phyloP scores from a whole-genome alignment of 2,329 filamentous ascomycete species.

The Aureobasidium sp. region DNA sequence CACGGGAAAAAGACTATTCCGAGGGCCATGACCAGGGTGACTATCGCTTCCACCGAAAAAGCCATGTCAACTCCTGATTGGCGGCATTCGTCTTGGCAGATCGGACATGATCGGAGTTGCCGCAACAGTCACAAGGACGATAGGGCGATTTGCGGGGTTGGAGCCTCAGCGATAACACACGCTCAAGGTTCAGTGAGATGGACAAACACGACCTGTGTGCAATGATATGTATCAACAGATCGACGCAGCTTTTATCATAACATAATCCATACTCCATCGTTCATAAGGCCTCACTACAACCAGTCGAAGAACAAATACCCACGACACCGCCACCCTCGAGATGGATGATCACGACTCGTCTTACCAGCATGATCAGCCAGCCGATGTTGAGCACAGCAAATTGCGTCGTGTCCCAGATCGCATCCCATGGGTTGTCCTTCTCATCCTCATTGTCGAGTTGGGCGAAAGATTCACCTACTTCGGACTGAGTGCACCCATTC shows the following conservation, averaged over 20 bases:
- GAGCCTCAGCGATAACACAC: neutral
- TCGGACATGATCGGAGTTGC: neutral
- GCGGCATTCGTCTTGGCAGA: neutral
- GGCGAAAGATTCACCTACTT: conserved; percentile 32
- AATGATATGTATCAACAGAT: neutral
- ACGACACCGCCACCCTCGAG: neutral
- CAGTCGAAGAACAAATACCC: neutral
- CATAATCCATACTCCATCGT: neutral
- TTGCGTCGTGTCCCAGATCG: neutral
- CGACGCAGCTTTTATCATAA: neutral
- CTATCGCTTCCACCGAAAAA: too few relatives aligned
- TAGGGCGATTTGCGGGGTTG: neutral
- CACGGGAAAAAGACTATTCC: too few relatives aligned
- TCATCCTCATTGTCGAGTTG: conserved; percentile 26
- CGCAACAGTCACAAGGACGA: neutral
- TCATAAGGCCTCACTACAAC: neutral
- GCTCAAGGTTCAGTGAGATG: neutral
- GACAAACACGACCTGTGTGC: neutral
- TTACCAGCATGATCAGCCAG: neutral
- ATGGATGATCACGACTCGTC: neutral
- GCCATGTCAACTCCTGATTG: neutral
- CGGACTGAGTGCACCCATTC: conserved; percentile 39
- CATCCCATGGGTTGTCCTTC: neutral
- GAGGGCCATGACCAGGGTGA: too few relatives aligned
- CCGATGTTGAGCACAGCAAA: neutral